Evolutionary conservation across 208 protist species (phyloP).

Genomic region (Leishmania amazonensis): DNA sequence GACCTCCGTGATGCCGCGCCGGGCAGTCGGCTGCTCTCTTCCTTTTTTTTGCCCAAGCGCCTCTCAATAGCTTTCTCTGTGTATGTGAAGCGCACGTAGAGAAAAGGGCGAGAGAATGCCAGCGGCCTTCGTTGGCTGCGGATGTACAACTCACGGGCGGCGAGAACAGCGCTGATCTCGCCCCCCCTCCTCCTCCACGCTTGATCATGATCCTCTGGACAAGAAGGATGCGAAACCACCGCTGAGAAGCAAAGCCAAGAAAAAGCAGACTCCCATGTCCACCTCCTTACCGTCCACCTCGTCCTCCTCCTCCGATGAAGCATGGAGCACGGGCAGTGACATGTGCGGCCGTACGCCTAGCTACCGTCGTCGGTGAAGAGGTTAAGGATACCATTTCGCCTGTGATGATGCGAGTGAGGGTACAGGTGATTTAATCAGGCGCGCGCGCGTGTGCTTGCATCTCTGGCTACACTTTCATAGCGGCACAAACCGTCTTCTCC

Average conservation of each 20-base stretch:
- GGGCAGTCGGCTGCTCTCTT: neutral
- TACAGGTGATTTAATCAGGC: neutral
- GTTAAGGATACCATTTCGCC: neutral
- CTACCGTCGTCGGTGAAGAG: neutral
- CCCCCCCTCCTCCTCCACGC: neutral
- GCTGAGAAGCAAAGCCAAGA: neutral
- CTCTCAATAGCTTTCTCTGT: neutral
- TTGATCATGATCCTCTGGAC: neutral
- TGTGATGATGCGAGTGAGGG: neutral
- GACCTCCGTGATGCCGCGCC: neutral
- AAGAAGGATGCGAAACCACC: neutral
- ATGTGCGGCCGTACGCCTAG: neutral
- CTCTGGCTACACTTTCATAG: neutral
- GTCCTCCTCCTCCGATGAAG: neutral
- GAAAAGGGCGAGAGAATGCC: neutral
- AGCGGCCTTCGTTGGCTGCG: neutral
- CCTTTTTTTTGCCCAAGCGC: neutral
- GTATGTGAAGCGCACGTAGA: neutral
- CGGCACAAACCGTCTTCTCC: neutral
- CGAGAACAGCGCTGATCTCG: neutral
- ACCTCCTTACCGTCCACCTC: neutral
- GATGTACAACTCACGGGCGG: neutral
- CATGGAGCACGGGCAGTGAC: neutral
- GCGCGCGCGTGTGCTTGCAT: neutral
- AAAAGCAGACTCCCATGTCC: neutral